phyloP scores from a whole-genome alignment of 2,329 filamentous ascomycete genomes.

The Raffaelea arxii region DNA sequence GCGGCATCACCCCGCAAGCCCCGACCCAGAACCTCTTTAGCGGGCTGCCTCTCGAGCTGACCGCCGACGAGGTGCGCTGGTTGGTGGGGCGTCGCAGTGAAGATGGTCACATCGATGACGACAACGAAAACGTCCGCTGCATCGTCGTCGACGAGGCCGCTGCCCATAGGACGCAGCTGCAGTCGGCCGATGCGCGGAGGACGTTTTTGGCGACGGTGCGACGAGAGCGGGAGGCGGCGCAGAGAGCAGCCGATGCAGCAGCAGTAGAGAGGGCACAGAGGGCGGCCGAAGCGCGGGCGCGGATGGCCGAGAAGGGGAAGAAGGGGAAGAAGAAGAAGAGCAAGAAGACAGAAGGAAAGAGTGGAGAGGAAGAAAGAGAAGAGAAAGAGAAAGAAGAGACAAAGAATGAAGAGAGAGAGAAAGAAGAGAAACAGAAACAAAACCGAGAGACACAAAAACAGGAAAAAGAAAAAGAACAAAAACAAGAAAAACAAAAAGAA shows the following conservation, averaged over 20 bases:
- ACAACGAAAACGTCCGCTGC: constrained; percentile 66
- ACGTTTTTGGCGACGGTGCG: no score
- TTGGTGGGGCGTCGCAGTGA: no score
- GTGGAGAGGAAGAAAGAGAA: not conserved
- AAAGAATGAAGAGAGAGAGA: not conserved
- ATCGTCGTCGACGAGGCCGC: constrained; percentile 72
- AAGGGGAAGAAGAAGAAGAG: not conserved
- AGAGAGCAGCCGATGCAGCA: constrained; percentile 26
- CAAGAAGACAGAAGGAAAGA: not conserved
- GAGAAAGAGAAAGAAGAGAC: not conserved
- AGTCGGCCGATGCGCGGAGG: no score
- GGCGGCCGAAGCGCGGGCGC: constrained; percentile 10
- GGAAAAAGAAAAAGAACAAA: not conserved
- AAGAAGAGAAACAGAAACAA: not conserved
- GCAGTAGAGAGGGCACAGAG: constrained; percentile 20
- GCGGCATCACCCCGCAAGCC: constrained; percentile 81
- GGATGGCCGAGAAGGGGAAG: constrained; percentile 1
- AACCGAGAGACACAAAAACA: not conserved
- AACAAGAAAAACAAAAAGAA: not conserved
- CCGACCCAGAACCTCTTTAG: constrained; percentile 93
- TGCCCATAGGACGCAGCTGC: no score
- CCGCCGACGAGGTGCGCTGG: constrained; percentile 78
- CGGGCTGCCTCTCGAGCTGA: constrained; percentile 78
- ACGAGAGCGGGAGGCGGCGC: no score
- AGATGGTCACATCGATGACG: no score